Conservation (phyloP, 176 grass and related monocot species). For the Musa troglodytarum region DNA sequence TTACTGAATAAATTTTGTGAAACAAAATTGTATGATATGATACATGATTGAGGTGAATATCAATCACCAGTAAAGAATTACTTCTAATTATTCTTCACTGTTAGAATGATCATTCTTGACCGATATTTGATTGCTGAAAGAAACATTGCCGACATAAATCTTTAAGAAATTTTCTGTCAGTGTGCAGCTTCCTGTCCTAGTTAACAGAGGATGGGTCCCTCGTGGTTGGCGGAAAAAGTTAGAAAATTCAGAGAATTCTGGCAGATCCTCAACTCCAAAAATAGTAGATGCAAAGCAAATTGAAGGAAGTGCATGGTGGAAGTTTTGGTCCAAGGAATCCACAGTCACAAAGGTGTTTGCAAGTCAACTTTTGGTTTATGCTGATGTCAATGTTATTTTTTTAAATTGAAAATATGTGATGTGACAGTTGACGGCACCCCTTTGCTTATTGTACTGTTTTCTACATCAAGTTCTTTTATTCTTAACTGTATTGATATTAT, state of each 20-base stretch:
- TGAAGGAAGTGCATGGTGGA: slow-evolving; percentile 68
- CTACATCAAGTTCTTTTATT: too few relatives aligned
- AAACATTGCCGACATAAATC: slow-evolving; percentile 3
- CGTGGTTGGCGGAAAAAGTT: slow-evolving; percentile 65
- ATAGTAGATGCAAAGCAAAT: slow-evolving; percentile 16
- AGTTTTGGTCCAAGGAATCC: slow-evolving; percentile 67
- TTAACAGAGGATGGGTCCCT: slow-evolving; percentile 97
- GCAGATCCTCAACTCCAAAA: slow-evolving; percentile 32
- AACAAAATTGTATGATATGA: not conserved
- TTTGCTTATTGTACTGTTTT: too few relatives aligned
- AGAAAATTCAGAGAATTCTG: slow-evolving; percentile 28
- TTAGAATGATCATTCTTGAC: not conserved
- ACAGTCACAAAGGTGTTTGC: slow-evolving; percentile 42
- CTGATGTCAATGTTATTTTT: not conserved
- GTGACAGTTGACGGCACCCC: not conserved
- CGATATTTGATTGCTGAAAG: not conserved
- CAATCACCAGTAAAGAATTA: not conserved
- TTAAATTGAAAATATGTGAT: too few relatives aligned
- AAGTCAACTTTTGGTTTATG: slow-evolving; percentile 15
- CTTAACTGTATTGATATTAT: too few relatives aligned
- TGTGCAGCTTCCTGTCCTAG: slow-evolving; percentile 71
- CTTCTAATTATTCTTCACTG: not conserved
- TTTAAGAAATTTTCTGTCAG: slow-evolving; percentile 62
- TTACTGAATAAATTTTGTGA: not conserved
- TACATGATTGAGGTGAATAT: not conserved